These are phyloP conservation scores for Royoungia palumana DNA, from an alignment of 768 basidiomycete genomes.

Conservation along the genomic window DNA sequence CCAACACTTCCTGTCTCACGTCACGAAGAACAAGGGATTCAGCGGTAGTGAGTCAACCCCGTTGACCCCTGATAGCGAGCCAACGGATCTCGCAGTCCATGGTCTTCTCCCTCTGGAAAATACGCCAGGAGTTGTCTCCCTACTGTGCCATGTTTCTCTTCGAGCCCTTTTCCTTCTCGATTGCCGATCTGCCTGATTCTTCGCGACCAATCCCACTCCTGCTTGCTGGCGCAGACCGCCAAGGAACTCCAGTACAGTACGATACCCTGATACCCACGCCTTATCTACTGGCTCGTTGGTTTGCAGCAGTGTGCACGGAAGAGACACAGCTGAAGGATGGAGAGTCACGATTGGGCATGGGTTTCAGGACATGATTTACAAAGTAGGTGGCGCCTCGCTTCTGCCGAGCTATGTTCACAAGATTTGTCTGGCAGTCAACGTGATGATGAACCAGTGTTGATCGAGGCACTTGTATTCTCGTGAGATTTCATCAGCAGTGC, in stretches of 20 bases:
- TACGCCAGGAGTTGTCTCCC: constrained; percentile 70
- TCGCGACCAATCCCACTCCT: constrained; percentile 46
- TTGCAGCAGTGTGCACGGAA: constrained; percentile 73
- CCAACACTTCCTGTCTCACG: constrained; percentile 53
- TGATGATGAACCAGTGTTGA: constrained; percentile 66
- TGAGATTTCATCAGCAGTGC: constrained; percentile 32
- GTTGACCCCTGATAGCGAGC: not conserved
- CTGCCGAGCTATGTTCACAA: constrained; percentile 2
- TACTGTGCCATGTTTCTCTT: constrained; percentile 89
- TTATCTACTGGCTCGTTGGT: constrained; percentile 65
- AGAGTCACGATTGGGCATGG: constrained; percentile 73
- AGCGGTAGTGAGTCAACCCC: constrained; percentile 47
- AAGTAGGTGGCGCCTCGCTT: constrained; percentile 45
- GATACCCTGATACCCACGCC: constrained; percentile 60
- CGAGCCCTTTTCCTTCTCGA: constrained; percentile 67
- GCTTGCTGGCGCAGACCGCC: constrained; percentile 50
- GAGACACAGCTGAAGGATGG: constrained; percentile 67
- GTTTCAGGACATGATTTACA: constrained; percentile 86
- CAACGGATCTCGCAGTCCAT: constrained; percentile 43
- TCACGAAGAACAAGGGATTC: constrained; percentile 58
- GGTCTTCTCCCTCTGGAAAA: constrained; percentile 74
- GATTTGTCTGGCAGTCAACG: constrained; percentile 51
- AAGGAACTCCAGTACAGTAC: constrained; percentile 74
- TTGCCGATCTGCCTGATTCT: constrained; percentile 47
- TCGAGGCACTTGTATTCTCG: constrained; percentile 83